phyloP scores from a whole-genome alignment of 495 filamentous ascomycete species.

The Aspergillus biplanus region DNA sequence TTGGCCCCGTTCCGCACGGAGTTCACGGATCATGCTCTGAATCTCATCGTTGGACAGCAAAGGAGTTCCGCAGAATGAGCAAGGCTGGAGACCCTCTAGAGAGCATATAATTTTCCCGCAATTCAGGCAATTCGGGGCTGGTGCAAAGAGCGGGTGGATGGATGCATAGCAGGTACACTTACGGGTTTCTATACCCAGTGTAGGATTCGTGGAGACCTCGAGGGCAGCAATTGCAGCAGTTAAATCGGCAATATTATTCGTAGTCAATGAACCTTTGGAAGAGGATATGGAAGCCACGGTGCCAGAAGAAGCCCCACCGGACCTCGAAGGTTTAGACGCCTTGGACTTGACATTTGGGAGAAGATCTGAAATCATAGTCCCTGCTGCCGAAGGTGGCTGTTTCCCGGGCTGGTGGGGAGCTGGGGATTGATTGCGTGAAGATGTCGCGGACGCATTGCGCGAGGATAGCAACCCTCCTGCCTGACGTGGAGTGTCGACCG shows the following conservation, averaged over 20 bases:
- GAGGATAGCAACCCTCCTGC: constrained; percentile 40
- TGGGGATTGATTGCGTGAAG: constrained; percentile 44
- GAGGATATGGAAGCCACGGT: constrained; percentile 12
- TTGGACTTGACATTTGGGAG: constrained; percentile 65
- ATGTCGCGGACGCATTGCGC: constrained; percentile 29
- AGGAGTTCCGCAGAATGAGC: constrained; percentile 83
- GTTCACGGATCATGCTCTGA: constrained; percentile 80
- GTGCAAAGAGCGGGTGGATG: constrained; percentile 80
- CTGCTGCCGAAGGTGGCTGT: constrained; percentile 68
- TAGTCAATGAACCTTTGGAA: constrained; percentile 39
- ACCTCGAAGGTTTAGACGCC: constrained; percentile 53
- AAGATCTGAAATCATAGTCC: constrained; percentile 78
- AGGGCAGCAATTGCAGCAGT: constrained; percentile 90
- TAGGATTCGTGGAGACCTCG: constrained; percentile 87
- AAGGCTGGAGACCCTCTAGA: constrained; percentile 91
- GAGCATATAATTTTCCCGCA: constrained; percentile 98
- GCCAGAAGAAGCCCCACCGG: constrained; percentile 38
- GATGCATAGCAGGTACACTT: constrained; percentile 84
- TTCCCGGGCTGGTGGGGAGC: constrained; percentile 45
- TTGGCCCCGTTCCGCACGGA: constrained; percentile 82
- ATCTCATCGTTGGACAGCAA: constrained; percentile 73
- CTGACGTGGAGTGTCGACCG: constrained; percentile 33
- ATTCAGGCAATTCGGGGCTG: constrained; percentile 87
- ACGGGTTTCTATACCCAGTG: constrained; percentile 56
- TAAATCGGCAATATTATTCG: constrained; percentile 77